Evolutionary conservation across 306 rosid genomes (phyloP).

Genomic region (Cucurbita maxima): DNA sequence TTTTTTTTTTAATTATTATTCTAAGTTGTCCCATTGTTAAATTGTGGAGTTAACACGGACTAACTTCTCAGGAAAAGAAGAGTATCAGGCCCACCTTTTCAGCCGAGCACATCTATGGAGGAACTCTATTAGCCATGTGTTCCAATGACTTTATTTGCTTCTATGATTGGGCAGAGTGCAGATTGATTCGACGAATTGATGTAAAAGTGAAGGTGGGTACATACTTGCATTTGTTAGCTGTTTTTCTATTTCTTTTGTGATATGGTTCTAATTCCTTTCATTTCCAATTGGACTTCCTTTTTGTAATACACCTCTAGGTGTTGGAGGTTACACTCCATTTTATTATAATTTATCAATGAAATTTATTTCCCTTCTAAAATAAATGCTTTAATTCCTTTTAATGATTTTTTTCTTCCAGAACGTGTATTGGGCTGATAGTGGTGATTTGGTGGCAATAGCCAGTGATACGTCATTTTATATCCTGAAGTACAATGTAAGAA

Average conservation of each 20-base stretch:
- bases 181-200: constrained; percentile 91
- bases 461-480: constrained; percentile 89
- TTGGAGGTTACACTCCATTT: too few relatives aligned
- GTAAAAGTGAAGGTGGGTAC: constrained; percentile 80
- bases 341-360: too few relatives aligned
- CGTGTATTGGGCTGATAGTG: constrained; percentile 99
- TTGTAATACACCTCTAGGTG: too few relatives aligned
- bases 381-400: too few relatives aligned
- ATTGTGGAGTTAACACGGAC: neutral
- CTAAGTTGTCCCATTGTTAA: neutral
- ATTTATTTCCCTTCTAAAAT: too few relatives aligned
- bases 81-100: constrained; percentile 92
- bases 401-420: constrained; percentile 37
- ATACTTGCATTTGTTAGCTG: neutral
- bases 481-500: constrained; percentile 85
- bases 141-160: constrained; percentile 98
- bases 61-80: constrained; percentile 68
- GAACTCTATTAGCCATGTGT: constrained; percentile 87
- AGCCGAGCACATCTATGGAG: constrained; percentile 80
- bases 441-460: constrained; percentile 82
- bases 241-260: neutral
- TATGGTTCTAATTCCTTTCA: neutral
- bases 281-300: too few relatives aligned
- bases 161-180: constrained; percentile 96
- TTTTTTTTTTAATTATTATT: neutral